These are phyloP conservation scores for Fusarium keratoplasticum DNA, from an alignment of 2,329 filamentous ascomycete genomes.

Conservation along the genomic window DNA sequence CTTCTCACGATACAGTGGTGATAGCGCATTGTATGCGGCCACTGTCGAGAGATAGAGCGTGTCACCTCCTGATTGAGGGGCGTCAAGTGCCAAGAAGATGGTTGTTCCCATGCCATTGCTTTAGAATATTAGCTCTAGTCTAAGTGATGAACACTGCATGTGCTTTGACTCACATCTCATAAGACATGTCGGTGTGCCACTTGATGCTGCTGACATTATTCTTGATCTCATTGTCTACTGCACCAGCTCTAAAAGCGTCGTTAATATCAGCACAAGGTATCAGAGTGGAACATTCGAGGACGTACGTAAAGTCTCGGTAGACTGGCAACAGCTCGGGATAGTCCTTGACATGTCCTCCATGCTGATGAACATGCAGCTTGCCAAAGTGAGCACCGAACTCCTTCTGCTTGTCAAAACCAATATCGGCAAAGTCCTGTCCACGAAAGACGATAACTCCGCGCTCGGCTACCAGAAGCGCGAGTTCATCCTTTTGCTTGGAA, in stretches of 20 bases:
- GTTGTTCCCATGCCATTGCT: not conserved
- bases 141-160: too few species aligned
- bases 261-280: not conserved
- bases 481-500: slow-evolving; percentile 2
- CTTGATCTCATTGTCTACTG: slow-evolving; percentile 22
- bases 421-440: slow-evolving; percentile 8
- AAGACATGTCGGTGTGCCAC: slow-evolving; percentile 10
- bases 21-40: not conserved
- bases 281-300: too few species aligned
- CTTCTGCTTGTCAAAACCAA: slow-evolving; percentile 8
- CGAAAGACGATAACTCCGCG: slow-evolving; percentile 11
- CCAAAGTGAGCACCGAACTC: slow-evolving; percentile 11
- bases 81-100: not conserved
- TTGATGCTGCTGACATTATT: slow-evolving; percentile 11
- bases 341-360: slow-evolving; percentile 21
- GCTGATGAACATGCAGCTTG: slow-evolving; percentile 12
- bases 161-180: slow-evolving; percentile 3
- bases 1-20: not conserved
- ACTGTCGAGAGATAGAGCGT: slow-evolving; percentile 4
- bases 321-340: not conserved
- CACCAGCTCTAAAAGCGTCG: slow-evolving; percentile 1
- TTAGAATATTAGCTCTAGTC: too few species aligned
- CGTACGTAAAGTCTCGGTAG: slow-evolving; percentile 18
- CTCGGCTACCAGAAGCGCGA: slow-evolving; percentile 4
- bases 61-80: not conserved